These are phyloP conservation scores for Eruca vesicaria DNA, from an alignment of 441 rosid species.

Conservation along the genomic window DNA sequence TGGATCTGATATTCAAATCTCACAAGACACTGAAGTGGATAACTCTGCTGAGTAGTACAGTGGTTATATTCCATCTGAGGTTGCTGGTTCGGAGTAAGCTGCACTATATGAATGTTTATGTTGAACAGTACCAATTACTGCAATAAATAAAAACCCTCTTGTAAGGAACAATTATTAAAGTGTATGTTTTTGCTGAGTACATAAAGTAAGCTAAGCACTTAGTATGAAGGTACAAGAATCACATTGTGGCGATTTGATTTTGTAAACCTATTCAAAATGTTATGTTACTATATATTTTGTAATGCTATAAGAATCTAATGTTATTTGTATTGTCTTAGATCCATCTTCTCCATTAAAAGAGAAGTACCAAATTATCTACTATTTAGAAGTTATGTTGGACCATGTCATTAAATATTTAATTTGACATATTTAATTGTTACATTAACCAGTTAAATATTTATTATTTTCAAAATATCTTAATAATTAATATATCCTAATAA, in stretches of 20 bases:
- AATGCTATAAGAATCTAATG: not conserved
- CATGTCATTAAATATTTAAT: too few relatives aligned
- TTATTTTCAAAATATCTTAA: too few relatives aligned
- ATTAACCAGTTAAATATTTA: too few relatives aligned
- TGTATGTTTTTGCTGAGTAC: not conserved
- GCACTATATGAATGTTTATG: not conserved
- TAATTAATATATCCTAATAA: too few relatives aligned
- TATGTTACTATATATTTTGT: too few relatives aligned
- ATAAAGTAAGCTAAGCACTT: not conserved
- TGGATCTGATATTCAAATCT: slow-evolving; percentile 10
- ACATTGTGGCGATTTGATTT: too few relatives aligned
- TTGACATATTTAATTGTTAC: too few relatives aligned
- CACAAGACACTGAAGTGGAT: not conserved
- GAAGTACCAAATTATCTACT: too few relatives aligned
- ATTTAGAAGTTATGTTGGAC: too few relatives aligned
- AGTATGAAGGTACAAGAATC: too few relatives aligned
- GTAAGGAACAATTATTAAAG: not conserved
- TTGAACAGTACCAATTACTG: not conserved
- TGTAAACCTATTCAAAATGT: too few relatives aligned
- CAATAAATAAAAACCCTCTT: not conserved
- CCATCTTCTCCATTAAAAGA: too few relatives aligned
- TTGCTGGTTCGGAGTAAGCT: not conserved
- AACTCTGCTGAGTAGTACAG: not conserved
- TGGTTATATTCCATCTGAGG: not conserved
- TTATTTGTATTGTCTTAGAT: not conserved